Conservation (phyloP, 75 land plant species). For the Larix kaempferi region DNA sequence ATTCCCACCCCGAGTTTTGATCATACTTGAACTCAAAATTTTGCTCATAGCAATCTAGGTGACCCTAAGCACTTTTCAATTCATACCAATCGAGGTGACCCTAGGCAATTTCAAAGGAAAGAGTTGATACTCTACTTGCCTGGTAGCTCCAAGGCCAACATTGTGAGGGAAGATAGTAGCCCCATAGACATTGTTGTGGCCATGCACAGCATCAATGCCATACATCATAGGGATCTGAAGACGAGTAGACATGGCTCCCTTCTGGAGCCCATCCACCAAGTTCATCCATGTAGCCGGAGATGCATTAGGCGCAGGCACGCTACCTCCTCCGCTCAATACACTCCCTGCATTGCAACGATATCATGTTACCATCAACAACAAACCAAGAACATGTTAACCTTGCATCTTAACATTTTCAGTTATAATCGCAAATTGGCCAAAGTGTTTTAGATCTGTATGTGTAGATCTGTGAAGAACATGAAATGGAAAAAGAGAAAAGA, state of each 20-base stretch:
- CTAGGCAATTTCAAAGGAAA: too few relatives aligned
- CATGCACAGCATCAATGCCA: conserved; percentile 60
- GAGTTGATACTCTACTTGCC: conserved; percentile 8
- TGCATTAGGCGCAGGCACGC: conserved; percentile 49
- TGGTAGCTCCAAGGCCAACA: conserved; percentile 42
- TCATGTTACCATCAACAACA: neutral
- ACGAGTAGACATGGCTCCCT: conserved; percentile 47
- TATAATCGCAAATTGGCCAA: too few relatives aligned
- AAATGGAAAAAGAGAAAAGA: too few relatives aligned
- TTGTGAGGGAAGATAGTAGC: conserved; percentile 74
- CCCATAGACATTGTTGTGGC: conserved; percentile 52
- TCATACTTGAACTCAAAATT: too few relatives aligned
- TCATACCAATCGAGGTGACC: too few relatives aligned
- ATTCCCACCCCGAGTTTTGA: too few relatives aligned
- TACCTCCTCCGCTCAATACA: conserved; percentile 57
- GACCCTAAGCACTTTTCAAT: too few relatives aligned
- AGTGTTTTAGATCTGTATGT: too few relatives aligned
- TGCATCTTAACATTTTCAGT: too few relatives aligned
- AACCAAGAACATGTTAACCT: too few relatives aligned
- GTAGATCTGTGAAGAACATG: too few relatives aligned
- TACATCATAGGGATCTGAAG: conserved; percentile 75
- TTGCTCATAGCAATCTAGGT: too few relatives aligned
- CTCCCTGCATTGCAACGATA: conserved; percentile 29
- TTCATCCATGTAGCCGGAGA: conserved; percentile 45
- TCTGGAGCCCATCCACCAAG: conserved; percentile 66